These are phyloP conservation scores for Echeveria elegans DNA, from an alignment of 164 flowering plant species.

Conservation along the genomic window DNA sequence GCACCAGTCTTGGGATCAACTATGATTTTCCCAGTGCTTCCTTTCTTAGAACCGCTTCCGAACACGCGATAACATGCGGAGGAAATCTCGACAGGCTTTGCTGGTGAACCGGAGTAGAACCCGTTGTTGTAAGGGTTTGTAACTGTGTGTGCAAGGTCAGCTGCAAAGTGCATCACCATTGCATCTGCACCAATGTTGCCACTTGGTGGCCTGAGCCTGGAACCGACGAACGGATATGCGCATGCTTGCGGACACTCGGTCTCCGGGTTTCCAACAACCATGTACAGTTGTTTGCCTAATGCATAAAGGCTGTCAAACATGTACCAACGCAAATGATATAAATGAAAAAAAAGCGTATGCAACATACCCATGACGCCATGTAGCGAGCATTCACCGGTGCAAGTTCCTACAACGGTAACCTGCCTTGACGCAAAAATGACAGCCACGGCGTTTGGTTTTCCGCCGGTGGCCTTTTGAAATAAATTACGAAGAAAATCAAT, in stretches of 20 bases:
- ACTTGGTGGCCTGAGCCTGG: slow-evolving; percentile 25
- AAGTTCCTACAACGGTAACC: slow-evolving; percentile 26
- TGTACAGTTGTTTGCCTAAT: slow-evolving; percentile 14
- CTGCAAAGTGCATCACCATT: slow-evolving; percentile 26
- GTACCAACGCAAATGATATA: background rate
- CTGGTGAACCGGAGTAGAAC: slow-evolving; percentile 11
- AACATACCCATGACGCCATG: slow-evolving; percentile 23
- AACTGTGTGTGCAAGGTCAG: slow-evolving; percentile 27
- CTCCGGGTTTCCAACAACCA: slow-evolving; percentile 34
- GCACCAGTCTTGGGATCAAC: slow-evolving; percentile 29
- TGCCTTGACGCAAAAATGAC: slow-evolving; percentile 24
- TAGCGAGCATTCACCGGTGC: slow-evolving; percentile 27
- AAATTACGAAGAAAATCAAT: slow-evolving; percentile 15
- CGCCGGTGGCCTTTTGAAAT: slow-evolving; percentile 18
- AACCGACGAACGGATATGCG: slow-evolving; percentile 40
- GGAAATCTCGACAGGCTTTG: slow-evolving; percentile 17
- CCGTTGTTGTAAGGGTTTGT: slow-evolving; percentile 34
- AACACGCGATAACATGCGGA: slow-evolving; percentile 24
- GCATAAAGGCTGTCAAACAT: background rate
- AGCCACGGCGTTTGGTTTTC: slow-evolving; percentile 10
- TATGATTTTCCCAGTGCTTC: slow-evolving; percentile 29
- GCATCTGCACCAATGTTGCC: slow-evolving; percentile 30
- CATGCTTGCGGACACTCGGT: slow-evolving; percentile 38
- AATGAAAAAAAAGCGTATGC: background rate
- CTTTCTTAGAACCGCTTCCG: slow-evolving; percentile 31